These are phyloP conservation scores for Pseudotsuga menziesii DNA, from an alignment of 75 land plant genomes.

Conservation along the genomic window DNA sequence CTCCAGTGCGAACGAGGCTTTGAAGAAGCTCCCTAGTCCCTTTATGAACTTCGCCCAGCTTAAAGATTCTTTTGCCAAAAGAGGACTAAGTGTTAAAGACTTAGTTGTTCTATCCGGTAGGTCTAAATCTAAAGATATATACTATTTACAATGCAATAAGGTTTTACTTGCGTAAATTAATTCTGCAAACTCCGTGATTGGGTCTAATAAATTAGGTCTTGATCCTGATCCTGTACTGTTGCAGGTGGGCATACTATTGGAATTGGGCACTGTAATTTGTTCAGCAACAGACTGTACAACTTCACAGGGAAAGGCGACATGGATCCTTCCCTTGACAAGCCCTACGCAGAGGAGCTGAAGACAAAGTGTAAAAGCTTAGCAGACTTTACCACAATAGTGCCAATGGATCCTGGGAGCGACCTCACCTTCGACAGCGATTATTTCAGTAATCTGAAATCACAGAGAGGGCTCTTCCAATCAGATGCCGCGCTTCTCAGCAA, in stretches of 20 bases:
- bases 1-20: constrained; percentile 34
- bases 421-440: constrained; percentile 45
- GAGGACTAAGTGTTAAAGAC: constrained; percentile 47
- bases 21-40: constrained; percentile 36
- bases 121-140: background rate
- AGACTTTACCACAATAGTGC: constrained; percentile 16
- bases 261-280: constrained; percentile 30
- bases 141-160: too few relatives aligned
- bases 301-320: constrained; percentile 48
- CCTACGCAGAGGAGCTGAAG: constrained; percentile 16
- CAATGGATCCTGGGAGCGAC: constrained; percentile 35
- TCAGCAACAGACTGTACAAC: constrained; percentile 48
- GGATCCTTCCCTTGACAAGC: constrained; percentile 40
- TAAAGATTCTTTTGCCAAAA: constrained; percentile 16
- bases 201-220: too few relatives aligned
- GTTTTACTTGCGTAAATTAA: too few relatives aligned
- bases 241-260: constrained; percentile 61
- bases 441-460: constrained; percentile 21
- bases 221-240: background rate
- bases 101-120: constrained; percentile 55
- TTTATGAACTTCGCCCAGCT: constrained; percentile 31
- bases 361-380: constrained; percentile 13
- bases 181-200: too few relatives aligned
- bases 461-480: constrained; percentile 42
- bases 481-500: constrained; percentile 43